Evolutionary conservation across 2,329 filamentous ascomycete genomes (phyloP), one percentile per base, ranked within the genome.

Genomic region (Cercospora berteroae): DNA sequence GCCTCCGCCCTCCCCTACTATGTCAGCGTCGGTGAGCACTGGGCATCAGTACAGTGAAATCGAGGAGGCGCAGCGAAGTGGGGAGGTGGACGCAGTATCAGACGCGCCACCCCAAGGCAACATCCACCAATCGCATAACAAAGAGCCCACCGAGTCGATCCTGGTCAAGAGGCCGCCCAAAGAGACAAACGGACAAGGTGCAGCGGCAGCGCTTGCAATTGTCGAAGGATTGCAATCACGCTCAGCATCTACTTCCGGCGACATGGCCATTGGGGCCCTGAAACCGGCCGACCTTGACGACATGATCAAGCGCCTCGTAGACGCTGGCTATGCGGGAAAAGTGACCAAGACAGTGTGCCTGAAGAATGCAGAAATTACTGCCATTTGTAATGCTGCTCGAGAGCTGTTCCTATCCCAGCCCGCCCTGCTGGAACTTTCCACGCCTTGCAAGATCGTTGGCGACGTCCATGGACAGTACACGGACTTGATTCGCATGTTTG

Each of bases 381-480:
- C 94, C 68, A 94, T 99, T 71, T 99, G 95, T 79, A 88, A 91
- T 70, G 91, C 93, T 65, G 94, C 91, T 3, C 88, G 94, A 66
- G 95, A 99, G 79, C 86, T 94, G 9, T 92, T 99, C 71, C 83
- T 99, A 7, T 93, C 91, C 5, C 95, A 99, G 77, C 95, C 95
- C 4, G 93, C 95, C 1, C 84, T 99, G 25, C 82, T 99, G 65
- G 95, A 99, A 80, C 86, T 99, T 56, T 90, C 94, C 70, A 92
- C 95, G 4, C 94, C 95, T 0, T 95, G 99, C 76, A 99, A 99
- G 83, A 96, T 99, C 75, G 95, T 98, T 29, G 94, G 94, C 60
- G 94, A 98, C 78, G 93, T 98, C 13, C 94, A 98, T 78, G 94
- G 94, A 60, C 94, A 98, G 80, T 98, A 97, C 79, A 96, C 93